Evolutionary conservation across 441 rosid genomes (phyloP), one percentile per base, ranked within the genome.

Genomic region (Eruca vesicaria): DNA sequence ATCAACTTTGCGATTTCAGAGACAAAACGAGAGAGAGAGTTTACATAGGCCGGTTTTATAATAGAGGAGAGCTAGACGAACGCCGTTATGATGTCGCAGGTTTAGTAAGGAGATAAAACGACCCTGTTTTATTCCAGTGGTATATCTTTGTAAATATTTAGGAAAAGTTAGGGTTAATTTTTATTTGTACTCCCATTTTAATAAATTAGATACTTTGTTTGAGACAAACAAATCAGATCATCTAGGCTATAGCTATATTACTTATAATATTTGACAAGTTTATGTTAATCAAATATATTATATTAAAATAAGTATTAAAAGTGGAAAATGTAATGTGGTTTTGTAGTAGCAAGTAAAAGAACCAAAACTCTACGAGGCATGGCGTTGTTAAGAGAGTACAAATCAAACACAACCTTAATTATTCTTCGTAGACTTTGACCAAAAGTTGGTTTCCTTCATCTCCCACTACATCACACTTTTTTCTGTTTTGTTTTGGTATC

Each of bases 31-130:
- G 16, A 14, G 16, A 41, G 15, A 41, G 21, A 19, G 60, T 11
- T 45, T 83, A 91, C 98, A 92, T 85, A 94, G 90, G 64, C 88
- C 87, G 62, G 94, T 87, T 23, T 90, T 77, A 76, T 88, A 92
- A 79, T 97, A 90, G 82, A 92, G 97, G 4, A 83, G 84, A 69
- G 98, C 94, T 14, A 96, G 90, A 76, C 80, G 86, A 7, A 88
- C 71, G 66, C 83, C 93, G 78, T 88, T 87, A 78, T 90, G 97
- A 64, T 88, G 36, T 97, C 21, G 41, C 41, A 35, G 41, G 41
- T 35, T 35, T 35, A 35, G 41, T 35, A 9, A 35, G 26, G 26
- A 23, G 26, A 23, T 23, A 23, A 23, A 9, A 35, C 41, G 9
- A 9, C 12, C 3, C 3, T 2, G 41, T 35, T 35, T 35, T 35